Conservation (phyloP, 2,329 filamentous ascomycete species). For the Herpotrichia juniperi region DNA sequence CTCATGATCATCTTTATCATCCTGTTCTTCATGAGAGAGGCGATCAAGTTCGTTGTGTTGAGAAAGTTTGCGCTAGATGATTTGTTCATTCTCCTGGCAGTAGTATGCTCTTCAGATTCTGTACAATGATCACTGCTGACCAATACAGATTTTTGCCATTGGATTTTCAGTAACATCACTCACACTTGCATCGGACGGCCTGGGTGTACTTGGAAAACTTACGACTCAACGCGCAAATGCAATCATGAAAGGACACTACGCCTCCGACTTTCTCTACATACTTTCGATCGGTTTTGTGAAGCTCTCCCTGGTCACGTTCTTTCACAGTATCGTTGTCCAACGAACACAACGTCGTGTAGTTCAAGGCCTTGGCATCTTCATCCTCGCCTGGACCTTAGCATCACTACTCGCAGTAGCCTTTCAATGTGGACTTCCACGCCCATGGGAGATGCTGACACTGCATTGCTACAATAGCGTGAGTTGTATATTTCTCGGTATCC, state of each 20-base stretch:
- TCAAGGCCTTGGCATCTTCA: conserved; percentile 21
- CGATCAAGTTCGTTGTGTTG: conserved; percentile 31
- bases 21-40: conserved; percentile 31
- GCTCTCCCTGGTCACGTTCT: conserved; percentile 35
- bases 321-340: conserved; percentile 25
- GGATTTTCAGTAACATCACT: conserved; percentile 32
- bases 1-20: conserved; percentile 27
- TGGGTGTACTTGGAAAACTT: conserved; percentile 21
- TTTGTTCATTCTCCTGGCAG: conserved; percentile 34
- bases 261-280: conserved; percentile 42
- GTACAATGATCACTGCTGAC: conserved; percentile 13
- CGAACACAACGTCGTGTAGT: conserved; percentile 22
- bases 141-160: conserved; percentile 27
- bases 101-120: conserved; percentile 22
- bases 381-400: conserved; percentile 32
- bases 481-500: not conserved
- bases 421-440: conserved; percentile 37
- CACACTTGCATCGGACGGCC: conserved; percentile 31
- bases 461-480: conserved; percentile 38
- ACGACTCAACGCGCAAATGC: conserved; percentile 23
- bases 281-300: conserved; percentile 36
- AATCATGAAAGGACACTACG: conserved; percentile 40
- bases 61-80: conserved; percentile 35
- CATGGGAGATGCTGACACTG: conserved; percentile 34
- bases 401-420: conserved; percentile 33